A percentile compares a stretch with the other conserved stretches of the same genome.
phyloP scores from a whole-genome alignment of 1,139 yeast genomes.

The Pichia sp. region DNA sequence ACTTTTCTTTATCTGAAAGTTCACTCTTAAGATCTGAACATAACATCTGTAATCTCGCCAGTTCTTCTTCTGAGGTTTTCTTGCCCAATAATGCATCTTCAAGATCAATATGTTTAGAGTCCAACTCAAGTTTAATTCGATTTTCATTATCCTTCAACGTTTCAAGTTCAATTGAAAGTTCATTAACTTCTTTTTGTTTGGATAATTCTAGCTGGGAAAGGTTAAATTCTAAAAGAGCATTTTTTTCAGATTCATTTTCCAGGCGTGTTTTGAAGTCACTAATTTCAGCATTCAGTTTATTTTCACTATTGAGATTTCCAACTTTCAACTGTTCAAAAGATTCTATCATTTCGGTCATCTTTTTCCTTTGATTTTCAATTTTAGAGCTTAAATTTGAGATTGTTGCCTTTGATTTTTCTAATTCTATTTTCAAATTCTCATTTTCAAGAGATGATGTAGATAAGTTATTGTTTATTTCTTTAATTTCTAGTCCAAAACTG shows the following conservation, averaged over 20 bases:
- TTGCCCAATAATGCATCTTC: not conserved
- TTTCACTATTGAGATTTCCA: not conserved
- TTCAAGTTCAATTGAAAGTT: not conserved
- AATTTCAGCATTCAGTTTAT: not conserved
- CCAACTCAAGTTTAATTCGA: not conserved
- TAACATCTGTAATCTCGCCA: constrained; percentile 9
- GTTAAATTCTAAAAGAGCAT: not conserved
- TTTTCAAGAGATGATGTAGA: not conserved
- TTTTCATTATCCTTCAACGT: not conserved
- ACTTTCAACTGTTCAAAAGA: too few species aligned
- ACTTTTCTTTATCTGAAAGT: constrained; percentile 5
- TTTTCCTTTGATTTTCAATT: too few species aligned
- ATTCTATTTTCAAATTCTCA: not conserved
- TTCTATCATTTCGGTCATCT: too few species aligned
- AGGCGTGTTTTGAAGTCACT: not conserved
- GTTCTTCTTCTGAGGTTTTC: constrained; percentile 8
- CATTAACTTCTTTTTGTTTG: not conserved
- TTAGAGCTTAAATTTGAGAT: not conserved
- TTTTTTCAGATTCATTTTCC: not conserved
- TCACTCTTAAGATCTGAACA: constrained; percentile 11
- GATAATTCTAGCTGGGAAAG: not conserved
- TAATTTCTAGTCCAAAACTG: too few species aligned
- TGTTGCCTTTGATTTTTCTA: not conserved
- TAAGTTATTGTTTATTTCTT: too few species aligned
- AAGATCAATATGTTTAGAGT: not conserved